Percentiles rank a stretch among this genome's conserved stretches.
Evolutionary conservation across 2,329 filamentous ascomycete genomes (phyloP).

Genomic region (Ophiostoma sp.): DNA sequence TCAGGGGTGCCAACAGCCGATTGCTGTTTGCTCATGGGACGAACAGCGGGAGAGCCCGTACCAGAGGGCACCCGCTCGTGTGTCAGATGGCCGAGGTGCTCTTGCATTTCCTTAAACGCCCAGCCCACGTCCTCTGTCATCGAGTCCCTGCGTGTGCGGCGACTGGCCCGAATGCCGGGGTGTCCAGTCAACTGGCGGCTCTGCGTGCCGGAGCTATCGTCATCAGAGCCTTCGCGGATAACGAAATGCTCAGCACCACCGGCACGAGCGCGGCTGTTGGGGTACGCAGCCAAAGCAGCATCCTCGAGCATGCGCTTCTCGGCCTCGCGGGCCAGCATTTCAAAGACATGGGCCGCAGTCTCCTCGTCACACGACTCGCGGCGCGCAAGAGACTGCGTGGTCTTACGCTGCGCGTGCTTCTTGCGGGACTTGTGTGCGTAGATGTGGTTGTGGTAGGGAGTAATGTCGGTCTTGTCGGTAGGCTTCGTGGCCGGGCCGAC

Average conservation of each 20-base stretch:
- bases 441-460: constrained; percentile 57
- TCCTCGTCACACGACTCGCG: constrained; percentile 69
- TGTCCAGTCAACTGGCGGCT: constrained; percentile 23
- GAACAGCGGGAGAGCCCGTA: constrained; percentile 5
- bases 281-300: constrained; percentile 68
- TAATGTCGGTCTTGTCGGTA: constrained; percentile 67
- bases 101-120: constrained; percentile 76
- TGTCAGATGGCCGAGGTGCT: constrained; percentile 63
- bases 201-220: constrained; percentile 34
- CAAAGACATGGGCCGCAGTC: constrained; percentile 70
- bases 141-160: constrained; percentile 49
- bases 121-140: constrained; percentile 59
- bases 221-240: constrained; percentile 58
- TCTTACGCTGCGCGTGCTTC: constrained; percentile 33
- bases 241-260: constrained; percentile 67
- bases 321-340: constrained; percentile 72
- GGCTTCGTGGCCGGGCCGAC: constrained; percentile 55
- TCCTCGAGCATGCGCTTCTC: constrained; percentile 71
- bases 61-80: constrained; percentile 34
- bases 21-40: neutral
- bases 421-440: constrained; percentile 47
- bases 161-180: neutral
- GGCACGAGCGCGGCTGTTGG: constrained; percentile 63
- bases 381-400: constrained; percentile 42
- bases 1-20: neutral